Evolutionary conservation across 768 basidiomycete genomes (phyloP).

Genomic region (Lactarius hengduanensis): DNA sequence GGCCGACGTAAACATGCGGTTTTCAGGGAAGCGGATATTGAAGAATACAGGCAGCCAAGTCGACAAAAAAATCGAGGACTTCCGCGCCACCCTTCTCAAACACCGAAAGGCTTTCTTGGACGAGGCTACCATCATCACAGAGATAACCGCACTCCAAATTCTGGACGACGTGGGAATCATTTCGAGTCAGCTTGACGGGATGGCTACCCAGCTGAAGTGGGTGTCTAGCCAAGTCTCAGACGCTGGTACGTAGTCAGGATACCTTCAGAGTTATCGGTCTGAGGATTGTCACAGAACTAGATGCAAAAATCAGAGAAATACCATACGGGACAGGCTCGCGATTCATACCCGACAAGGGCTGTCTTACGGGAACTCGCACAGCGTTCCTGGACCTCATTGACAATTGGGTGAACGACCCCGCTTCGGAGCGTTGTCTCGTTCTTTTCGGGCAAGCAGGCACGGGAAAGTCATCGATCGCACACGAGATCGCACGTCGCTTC

Average conservation of each 20-base stretch:
- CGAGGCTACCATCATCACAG: not conserved
- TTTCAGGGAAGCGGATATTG: not conserved
- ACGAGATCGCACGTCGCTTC: not conserved
- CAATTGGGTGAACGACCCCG: not conserved
- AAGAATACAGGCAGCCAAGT: not conserved
- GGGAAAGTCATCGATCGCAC: not conserved
- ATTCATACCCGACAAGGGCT: not conserved
- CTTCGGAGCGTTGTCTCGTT: not conserved
- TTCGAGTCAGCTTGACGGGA: not conserved
- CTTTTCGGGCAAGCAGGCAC: conserved; percentile 1
- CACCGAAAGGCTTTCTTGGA: not conserved
- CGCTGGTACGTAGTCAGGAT: not conserved
- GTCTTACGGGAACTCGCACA: not conserved
- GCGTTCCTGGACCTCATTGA: not conserved
- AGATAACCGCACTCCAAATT: conserved; percentile 1
- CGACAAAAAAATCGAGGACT: not conserved
- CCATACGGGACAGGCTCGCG: not conserved
- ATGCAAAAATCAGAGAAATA: not conserved
- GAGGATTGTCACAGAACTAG: not conserved
- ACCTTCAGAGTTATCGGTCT: not conserved
- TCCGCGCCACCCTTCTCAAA: not conserved
- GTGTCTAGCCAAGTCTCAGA: not conserved
- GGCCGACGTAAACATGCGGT: not conserved
- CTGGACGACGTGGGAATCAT: not conserved
- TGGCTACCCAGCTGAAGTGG: not conserved